A percentile compares a stretch with the other conserved stretches of the same genome.
These are phyloP conservation scores for Larix sibirica DNA, from an alignment of 83 land plant species.

Conservation along the genomic window DNA sequence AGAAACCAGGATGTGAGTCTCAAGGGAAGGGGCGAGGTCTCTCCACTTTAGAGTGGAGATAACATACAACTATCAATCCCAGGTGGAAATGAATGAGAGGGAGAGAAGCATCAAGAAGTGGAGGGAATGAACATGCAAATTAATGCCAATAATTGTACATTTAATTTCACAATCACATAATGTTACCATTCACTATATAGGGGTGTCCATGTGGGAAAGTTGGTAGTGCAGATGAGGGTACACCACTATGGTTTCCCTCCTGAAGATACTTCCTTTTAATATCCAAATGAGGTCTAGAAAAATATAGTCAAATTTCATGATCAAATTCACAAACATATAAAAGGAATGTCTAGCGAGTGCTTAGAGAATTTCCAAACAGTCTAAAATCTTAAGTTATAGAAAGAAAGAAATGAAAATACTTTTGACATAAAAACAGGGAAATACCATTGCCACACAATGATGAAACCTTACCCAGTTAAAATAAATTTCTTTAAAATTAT, in stretches of 20 bases:
- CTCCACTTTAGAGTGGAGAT: too few species aligned
- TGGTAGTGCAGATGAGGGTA: too few species aligned
- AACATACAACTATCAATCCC: too few species aligned
- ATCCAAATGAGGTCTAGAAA: neutral
- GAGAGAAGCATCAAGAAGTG: too few species aligned
- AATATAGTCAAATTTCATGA: neutral
- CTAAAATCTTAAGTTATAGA: neutral
- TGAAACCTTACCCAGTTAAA: slow-evolving; percentile 74
- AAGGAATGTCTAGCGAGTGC: neutral
- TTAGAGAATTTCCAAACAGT: neutral
- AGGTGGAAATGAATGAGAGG: too few species aligned
- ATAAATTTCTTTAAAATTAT: slow-evolving; percentile 84
- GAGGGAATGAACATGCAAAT: too few species aligned
- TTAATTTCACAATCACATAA: neutral
- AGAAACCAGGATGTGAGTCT: too few species aligned
- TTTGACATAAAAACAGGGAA: neutral
- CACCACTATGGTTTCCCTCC: too few species aligned
- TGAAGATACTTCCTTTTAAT: neutral
- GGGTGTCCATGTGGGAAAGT: too few species aligned
- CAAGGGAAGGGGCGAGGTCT: too few species aligned
- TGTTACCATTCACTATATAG: too few species aligned
- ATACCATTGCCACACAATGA: neutral
- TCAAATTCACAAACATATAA: neutral
- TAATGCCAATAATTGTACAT: neutral
- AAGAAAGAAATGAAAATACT: neutral